phyloP scores from a whole-genome alignment of 192 early-diverging fungal species.

The Rhizophagus clarus region DNA sequence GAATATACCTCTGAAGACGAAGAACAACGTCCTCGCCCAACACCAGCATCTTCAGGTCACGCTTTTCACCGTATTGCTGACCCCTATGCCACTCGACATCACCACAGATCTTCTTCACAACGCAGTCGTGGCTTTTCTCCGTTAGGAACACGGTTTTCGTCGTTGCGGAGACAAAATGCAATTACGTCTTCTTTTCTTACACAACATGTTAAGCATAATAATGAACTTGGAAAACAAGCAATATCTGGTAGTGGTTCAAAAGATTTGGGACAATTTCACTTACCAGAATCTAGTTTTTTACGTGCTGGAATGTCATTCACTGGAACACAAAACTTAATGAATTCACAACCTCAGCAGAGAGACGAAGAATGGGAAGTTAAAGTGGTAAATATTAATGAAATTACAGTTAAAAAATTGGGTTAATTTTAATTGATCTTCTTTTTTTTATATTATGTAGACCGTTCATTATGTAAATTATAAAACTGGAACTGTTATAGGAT shows the following conservation, averaged over 20 bases:
- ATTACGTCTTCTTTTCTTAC: conserved; percentile 16
- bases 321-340: conserved; percentile 44
- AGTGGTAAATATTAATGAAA: conserved; percentile 36
- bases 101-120: conserved; percentile 21
- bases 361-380: conserved; percentile 50
- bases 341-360: conserved; percentile 27
- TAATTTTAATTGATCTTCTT: neutral
- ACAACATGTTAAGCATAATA: conserved; percentile 15
- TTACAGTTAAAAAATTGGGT: neutral
- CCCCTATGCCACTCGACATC: neutral
- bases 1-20: conserved; percentile 29
- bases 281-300: conserved; percentile 43
- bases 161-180: conserved; percentile 12
- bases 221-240: neutral
- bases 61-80: neutral
- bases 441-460: conserved; percentile 36
- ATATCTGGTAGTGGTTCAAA: conserved; percentile 2
- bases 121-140: conserved; percentile 13
- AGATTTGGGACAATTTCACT: conserved; percentile 19
- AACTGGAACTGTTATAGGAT: conserved; percentile 44
- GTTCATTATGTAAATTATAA: conserved; percentile 45
- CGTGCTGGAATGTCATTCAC: conserved; percentile 42
- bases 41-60: neutral
- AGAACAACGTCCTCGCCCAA: neutral
- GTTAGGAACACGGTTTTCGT: neutral